phyloP scores from a whole-genome alignment of 1,284 basidiomycete species.

The Cystobasidium slooffiae region DNA sequence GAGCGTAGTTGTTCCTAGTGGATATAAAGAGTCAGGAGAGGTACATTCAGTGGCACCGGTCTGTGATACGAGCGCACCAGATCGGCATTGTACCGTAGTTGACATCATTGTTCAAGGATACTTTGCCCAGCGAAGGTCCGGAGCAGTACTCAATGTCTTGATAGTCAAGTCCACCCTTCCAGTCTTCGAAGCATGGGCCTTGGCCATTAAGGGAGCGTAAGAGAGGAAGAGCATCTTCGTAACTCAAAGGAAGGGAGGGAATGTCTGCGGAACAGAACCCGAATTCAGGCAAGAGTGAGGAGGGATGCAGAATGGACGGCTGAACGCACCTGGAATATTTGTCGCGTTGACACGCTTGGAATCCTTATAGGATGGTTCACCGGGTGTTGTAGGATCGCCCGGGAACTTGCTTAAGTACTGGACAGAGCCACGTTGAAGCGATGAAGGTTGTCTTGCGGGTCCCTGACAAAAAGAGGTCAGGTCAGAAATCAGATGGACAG shows the following conservation, averaged over 20 bases:
- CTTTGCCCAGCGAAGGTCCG: conserved; percentile 60
- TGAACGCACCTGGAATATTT: conserved; percentile 78
- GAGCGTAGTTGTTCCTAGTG: conserved; percentile 77
- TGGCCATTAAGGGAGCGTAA: conserved; percentile 58
- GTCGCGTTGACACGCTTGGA: conserved; percentile 69
- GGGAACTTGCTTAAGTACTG: conserved; percentile 82
- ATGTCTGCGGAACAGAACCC: conserved; percentile 65
- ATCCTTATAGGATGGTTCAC: conserved; percentile 82
- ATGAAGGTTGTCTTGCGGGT: conserved; percentile 50
- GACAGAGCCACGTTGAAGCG: conserved; percentile 84
- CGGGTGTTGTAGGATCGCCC: conserved; percentile 82
- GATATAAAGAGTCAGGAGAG: not conserved
- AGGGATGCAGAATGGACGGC: conserved; percentile 57
- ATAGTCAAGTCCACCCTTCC: conserved; percentile 60
- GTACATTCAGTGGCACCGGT: not conserved
- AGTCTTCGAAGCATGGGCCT: conserved; percentile 55
- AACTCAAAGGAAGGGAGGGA: conserved; percentile 60
- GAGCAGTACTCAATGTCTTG: conserved; percentile 62
- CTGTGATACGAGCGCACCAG: conserved; percentile 42
- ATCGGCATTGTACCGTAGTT: conserved; percentile 70
- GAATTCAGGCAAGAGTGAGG: not conserved
- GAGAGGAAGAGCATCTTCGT: conserved; percentile 60
- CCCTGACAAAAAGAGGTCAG: conserved; percentile 15
- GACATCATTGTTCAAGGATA: conserved; percentile 63
- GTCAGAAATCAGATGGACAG: not conserved